These are phyloP conservation scores for Scheffersomyces coipomensis DNA, from an alignment of 805 yeast genomes.

Conservation along the genomic window DNA sequence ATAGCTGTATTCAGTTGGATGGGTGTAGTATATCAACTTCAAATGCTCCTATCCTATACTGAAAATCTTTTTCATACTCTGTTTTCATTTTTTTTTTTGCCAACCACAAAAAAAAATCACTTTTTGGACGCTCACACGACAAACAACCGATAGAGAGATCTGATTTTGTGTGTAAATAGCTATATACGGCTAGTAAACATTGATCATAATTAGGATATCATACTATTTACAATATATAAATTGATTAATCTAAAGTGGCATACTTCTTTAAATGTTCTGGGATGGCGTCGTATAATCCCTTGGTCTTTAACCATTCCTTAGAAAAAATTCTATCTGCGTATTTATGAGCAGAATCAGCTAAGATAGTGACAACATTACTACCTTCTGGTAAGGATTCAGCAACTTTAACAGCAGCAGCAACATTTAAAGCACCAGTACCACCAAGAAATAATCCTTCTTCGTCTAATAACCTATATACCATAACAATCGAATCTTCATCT, in stretches of 20 bases:
- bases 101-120: neutral
- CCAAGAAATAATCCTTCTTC: conserved; percentile 91
- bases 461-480: conserved; percentile 80
- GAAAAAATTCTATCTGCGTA: conserved; percentile 82
- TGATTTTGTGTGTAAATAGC: no score
- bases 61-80: neutral
- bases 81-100: neutral
- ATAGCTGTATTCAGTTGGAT: no score
- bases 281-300: conserved; percentile 60
- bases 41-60: no score
- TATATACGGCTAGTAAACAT: no score
- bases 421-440: conserved; percentile 88
- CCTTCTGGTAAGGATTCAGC: conserved; percentile 76
- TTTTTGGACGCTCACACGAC: conserved; percentile 2
- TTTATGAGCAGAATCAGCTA: conserved; percentile 89
- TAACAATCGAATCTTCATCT: conserved; percentile 76
- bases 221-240: neutral
- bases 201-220: neutral
- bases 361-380: conserved; percentile 80
- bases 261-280: conserved; percentile 74
- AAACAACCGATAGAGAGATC: no score
- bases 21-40: no score
- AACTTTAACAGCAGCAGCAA: conserved; percentile 79
- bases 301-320: conserved; percentile 69
- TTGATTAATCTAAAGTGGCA: conserved; percentile 41